Evolutionary conservation across 352 stramenopile genomes (phyloP), one percentile per base, ranked within the genome.

Genomic region (Albugo candida): DNA sequence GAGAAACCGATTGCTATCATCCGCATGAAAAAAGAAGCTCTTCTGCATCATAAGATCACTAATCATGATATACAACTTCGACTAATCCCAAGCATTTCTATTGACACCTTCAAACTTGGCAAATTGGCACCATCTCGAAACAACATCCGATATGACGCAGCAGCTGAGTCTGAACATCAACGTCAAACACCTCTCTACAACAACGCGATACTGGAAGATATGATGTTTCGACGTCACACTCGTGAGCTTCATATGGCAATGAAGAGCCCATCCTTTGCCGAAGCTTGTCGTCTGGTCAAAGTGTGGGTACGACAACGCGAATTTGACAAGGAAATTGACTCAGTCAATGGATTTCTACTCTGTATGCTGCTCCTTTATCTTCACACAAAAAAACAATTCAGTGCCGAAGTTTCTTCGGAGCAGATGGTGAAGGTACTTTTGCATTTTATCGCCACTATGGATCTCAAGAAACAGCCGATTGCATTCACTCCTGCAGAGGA

Each of bases 121-220:
- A 93, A 92, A 49, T 57, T 95, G 27, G 66, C 64, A 0, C 80
- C 81, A 6, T 75, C 59, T 14, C 67, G 69, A 41, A 92, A 83
- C 66, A 95, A 94, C 57, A 70, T 93, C 39, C 75, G 81, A 13
- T 75, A 84, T 39, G 71, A 84, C 38, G 60, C 65, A 1, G 66
- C 63, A 44, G 82, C 66, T 0, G 71, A 85, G 45, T 50, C 75
- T 2, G 70, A 82, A 46, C 81, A 80, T 63, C 67, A 64, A 49
- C 53, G 64, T 37, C 64, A 64, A 43, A 94, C 81, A 10, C 83
- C 83, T 16, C 63, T 74, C 40, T 94, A 95, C 74, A 94, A 94
- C 59, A 93, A 85, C 49, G 62, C 71, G 5, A 83, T 95, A 16
- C 52, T 95, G n/a, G 83, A 95, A 51, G 83, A 95, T 52, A 87